Base-by-base conservation (phyloP, 2,329 filamentous ascomycete species). In the Penicillium brasilianum region DNA sequence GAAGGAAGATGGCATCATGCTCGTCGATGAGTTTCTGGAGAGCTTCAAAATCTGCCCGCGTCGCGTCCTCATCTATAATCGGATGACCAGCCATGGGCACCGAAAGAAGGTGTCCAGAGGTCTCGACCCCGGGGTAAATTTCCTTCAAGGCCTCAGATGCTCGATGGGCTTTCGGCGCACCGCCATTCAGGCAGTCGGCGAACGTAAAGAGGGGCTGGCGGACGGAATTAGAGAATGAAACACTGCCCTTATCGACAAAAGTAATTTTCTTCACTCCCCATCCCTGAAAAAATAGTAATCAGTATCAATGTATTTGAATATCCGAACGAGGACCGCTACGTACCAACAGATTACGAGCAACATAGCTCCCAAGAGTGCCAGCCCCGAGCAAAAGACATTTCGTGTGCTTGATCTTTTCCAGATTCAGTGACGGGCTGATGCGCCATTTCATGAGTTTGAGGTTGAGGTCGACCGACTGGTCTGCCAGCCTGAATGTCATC, bases 381-480 rank as follows among this genome's bases (percentile, higher is more conserved):
- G 95, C 93, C 4, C 95, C 95, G 1, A 99, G 86, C 2, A 99
- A 81, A 16, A 99, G 84, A 73, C 95, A 99, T 72, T 89, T 96
- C 3, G 92, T 94, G 59, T 89, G 86, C 73, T 97, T 97, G 74
- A 98, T 93, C 32, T 86, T 86, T 32, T 97, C 93, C 10, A 99
- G 85, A 73, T 98, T 86, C 43, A 99, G 85, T 54, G 89, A 88
- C 0, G 95, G 95, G 8, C 93, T 92, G 70, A 99, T 92, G 41
- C 95, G 89, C 95, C 95, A 99, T 80, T 97, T 99, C 89, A 99
- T 99, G 60, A 99, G 84, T 78, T 98, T 98, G 62, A 98, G 83
- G 72, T 99, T 99, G 60, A 99, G 84, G 72, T 99, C 95, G 10
- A 98, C 94, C 0, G 93, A 93, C 74, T 96, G 93, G 73, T 98